Evolutionary conservation across 495 filamentous ascomycete species (phyloP).

Genomic region (Xylaria acuta): DNA sequence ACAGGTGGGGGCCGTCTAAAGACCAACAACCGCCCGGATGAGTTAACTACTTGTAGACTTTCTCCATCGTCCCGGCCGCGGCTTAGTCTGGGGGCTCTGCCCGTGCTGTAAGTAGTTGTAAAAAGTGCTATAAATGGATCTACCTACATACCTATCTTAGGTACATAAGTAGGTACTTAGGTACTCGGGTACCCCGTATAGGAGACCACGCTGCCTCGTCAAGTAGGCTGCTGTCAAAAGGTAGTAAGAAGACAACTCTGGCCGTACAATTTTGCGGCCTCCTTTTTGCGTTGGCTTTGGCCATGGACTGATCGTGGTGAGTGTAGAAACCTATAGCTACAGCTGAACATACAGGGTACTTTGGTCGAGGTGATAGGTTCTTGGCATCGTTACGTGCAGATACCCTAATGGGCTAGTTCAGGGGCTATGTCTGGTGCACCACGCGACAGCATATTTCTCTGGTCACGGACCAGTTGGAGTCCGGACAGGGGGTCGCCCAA

Average conservation of each 20-base stretch:
- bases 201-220: neutral
- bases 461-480: neutral
- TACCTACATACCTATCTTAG: neutral
- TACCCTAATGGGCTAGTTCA: neutral
- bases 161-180: neutral
- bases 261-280: neutral
- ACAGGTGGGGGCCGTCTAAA: neutral
- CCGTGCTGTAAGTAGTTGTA: neutral
- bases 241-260: neutral
- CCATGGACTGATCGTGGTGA: neutral
- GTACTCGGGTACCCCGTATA: too few relatives aligned
- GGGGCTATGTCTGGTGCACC: conserved; percentile 6
- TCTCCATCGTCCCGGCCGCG: neutral
- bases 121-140: neutral
- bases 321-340: conserved; percentile 2
- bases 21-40: neutral
- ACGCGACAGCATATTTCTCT: neutral
- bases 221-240: neutral
- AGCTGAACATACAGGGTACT: conserved; percentile 1
- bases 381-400: conserved; percentile 5
- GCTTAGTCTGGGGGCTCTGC: conserved; percentile 2
- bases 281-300: neutral
- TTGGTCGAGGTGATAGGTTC: neutral
- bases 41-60: conserved; percentile 2
- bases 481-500: neutral